phyloP scores from a whole-genome alignment of 495 filamentous ascomycete species.

The Aspergillus heteromorphus region DNA sequence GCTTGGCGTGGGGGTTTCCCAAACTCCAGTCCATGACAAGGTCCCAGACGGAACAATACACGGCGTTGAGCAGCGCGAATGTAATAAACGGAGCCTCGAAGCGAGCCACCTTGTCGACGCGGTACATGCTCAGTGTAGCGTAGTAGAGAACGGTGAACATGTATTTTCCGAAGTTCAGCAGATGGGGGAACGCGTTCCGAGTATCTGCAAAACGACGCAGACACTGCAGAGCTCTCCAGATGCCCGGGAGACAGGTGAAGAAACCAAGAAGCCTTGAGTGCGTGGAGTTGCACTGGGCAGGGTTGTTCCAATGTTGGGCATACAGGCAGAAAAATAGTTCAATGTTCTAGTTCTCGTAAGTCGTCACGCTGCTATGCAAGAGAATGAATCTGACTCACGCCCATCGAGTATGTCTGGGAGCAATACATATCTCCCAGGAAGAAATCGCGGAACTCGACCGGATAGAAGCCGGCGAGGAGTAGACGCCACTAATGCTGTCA shows the following conservation, averaged over 20 bases:
- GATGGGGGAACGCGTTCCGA: slow-evolving; percentile 80
- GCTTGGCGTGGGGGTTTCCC: slow-evolving; percentile 63
- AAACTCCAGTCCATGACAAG: slow-evolving; percentile 95
- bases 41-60: slow-evolving; percentile 92
- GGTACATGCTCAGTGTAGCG: slow-evolving; percentile 70
- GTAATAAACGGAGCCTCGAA: slow-evolving; percentile 68
- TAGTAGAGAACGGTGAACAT: slow-evolving; percentile 76
- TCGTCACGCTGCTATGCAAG: slow-evolving; percentile 11
- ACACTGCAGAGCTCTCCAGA: slow-evolving; percentile 89
- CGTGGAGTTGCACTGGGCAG: slow-evolving; percentile 73
- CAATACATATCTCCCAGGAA: slow-evolving; percentile 97
- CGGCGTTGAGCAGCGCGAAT: slow-evolving; percentile 70
- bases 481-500: slow-evolving; percentile 65
- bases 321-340: slow-evolving; percentile 95
- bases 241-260: slow-evolving; percentile 73
- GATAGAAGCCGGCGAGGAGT: slow-evolving; percentile 77
- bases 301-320: slow-evolving; percentile 63
- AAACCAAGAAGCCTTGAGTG: slow-evolving; percentile 83
- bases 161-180: slow-evolving; percentile 92
- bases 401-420: slow-evolving; percentile 82
- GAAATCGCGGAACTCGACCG: slow-evolving; percentile 95
- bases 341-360: slow-evolving; percentile 57
- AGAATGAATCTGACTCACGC: slow-evolving; percentile 52
- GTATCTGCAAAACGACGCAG: slow-evolving; percentile 86
- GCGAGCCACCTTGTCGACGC: slow-evolving; percentile 55